phyloP scores from a whole-genome alignment of 345 rosid genomes.

The Capsella bursapastoris region DNA sequence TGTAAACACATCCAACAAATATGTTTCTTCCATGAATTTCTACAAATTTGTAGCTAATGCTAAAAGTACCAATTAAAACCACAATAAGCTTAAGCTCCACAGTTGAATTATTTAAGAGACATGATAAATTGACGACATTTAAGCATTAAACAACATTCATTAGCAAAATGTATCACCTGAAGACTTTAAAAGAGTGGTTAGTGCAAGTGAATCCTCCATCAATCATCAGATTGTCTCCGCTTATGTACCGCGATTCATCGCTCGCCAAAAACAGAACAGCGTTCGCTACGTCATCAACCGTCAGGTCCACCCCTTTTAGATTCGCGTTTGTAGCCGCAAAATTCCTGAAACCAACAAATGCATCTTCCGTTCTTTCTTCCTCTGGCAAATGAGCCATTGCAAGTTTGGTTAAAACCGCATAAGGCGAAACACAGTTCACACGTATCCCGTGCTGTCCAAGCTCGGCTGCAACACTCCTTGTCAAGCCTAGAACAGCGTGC shows the following conservation, averaged over 20 bases:
- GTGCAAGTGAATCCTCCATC: slow-evolving; percentile 84
- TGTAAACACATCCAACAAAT: no score
- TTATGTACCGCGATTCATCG: slow-evolving; percentile 82
- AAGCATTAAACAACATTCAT: slow-evolving; percentile 7
- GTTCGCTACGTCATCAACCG: slow-evolving; percentile 73
- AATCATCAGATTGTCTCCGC: slow-evolving; percentile 84
- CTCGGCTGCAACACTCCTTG: slow-evolving; percentile 84
- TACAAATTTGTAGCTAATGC: background rate
- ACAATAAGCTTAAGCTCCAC: slow-evolving; percentile 17
- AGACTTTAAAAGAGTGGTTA: slow-evolving; percentile 67
- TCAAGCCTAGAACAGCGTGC: slow-evolving; percentile 84
- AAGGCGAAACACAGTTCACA: slow-evolving; percentile 93
- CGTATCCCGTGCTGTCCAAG: slow-evolving; percentile 90
- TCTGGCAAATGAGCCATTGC: slow-evolving; percentile 75
- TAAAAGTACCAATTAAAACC: slow-evolving; percentile 23
- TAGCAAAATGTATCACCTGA: slow-evolving; percentile 52
- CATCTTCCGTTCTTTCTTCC: slow-evolving; percentile 77
- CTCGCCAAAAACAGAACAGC: slow-evolving; percentile 83
- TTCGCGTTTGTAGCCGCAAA: slow-evolving; percentile 64
- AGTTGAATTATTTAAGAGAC: background rate
- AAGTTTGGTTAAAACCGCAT: slow-evolving; percentile 64
- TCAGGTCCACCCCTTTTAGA: slow-evolving; percentile 78
- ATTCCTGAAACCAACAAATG: slow-evolving; percentile 53
- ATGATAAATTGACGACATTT: background rate
- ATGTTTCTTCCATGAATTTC: background rate